Evolutionary conservation across 306 rosid species (phyloP), one percentile per base, ranked within the genome.

Genomic region (Sphenostylis stenocarpa): DNA sequence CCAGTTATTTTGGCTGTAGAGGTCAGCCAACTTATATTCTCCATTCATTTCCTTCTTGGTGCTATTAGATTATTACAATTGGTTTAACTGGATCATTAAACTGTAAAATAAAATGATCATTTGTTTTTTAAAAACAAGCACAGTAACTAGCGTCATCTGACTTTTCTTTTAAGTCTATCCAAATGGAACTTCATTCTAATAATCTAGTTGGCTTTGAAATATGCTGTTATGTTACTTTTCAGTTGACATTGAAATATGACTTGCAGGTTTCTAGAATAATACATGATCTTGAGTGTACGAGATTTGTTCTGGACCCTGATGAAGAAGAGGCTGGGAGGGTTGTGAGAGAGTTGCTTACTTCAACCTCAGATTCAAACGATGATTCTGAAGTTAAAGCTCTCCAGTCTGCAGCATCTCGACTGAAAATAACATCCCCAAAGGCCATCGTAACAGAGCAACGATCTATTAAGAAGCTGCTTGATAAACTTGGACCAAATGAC

Each of bases 281-380:
- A 55, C 86, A 91, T 68, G 91, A 89, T 88, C 94, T 92, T 73
- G 85, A 81, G 69, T 63, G 76, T 65, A 79, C 85, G 17, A 86
- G 84, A 41, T 86, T 89, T 82, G 77, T 65, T 72, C 78, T 91
- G 45, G 89, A 92, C 70, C 75, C 90, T 57, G 79, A 77, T 47
- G 98, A 91, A 77, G 96, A 86, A 86, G 97, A 85, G 80, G 90
- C 93, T 57, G 95, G 98, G 81, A 89, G 80, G 85, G 86, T 83
- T 74, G 11, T 96, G 65, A 74, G 34, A 47, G 85, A 87, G 51
- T 67, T 91, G 86, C 84, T 92, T 53, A 39, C 72, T 76, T 83
- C 85, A 44, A 48, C 85, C 49, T 79, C 90, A 34, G 90, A 87
- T 52, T 83, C 90, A 20, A 8, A 15, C 68, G 90, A 89, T 19